These are phyloP conservation scores for Xylaria grammica DNA, from an alignment of 495 filamentous ascomycete genomes.

Conservation along the genomic window DNA sequence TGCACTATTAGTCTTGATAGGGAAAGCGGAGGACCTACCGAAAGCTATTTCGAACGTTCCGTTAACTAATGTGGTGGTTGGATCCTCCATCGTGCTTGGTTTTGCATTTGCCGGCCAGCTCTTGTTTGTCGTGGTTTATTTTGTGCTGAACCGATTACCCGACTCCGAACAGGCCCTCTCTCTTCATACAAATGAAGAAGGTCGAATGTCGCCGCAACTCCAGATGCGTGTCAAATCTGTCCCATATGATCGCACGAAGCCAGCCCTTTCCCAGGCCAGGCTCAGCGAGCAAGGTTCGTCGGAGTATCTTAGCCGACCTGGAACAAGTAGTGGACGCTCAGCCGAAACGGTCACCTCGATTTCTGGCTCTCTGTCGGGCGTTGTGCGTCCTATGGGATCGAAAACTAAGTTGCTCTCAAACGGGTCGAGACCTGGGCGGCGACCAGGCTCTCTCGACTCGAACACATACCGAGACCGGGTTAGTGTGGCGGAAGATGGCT, in stretches of 20 bases:
- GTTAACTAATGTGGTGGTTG: constrained; percentile 40
- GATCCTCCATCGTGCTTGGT: constrained; percentile 46
- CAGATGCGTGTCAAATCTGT: constrained; percentile 50
- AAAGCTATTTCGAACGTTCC: constrained; percentile 39
- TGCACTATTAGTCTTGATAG: constrained; percentile 43
- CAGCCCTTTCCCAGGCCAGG: constrained; percentile 26
- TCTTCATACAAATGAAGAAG: constrained; percentile 39
- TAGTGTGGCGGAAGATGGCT: constrained; percentile 56
- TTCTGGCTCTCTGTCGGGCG: constrained; percentile 57
- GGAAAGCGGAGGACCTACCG: constrained; percentile 33
- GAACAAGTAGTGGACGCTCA: constrained; percentile 48
- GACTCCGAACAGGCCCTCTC: constrained; percentile 30
- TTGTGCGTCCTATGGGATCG: constrained; percentile 56
- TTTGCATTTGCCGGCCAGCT: constrained; percentile 47
- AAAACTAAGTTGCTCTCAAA: constrained; percentile 49
- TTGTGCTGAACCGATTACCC: constrained; percentile 35
- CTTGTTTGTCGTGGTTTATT: constrained; percentile 45
- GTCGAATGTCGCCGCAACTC: constrained; percentile 23
- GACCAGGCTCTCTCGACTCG: constrained; percentile 45
- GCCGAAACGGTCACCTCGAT: constrained; percentile 59
- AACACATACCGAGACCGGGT: constrained; percentile 38
- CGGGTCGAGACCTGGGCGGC: constrained; percentile 32
- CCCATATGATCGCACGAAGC: constrained; percentile 50
- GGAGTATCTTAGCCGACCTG: constrained; percentile 41
- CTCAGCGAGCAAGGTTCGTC: constrained; percentile 33